Conservation (phyloP, 306 rosid genomes). For the Castanea sativa region DNA sequence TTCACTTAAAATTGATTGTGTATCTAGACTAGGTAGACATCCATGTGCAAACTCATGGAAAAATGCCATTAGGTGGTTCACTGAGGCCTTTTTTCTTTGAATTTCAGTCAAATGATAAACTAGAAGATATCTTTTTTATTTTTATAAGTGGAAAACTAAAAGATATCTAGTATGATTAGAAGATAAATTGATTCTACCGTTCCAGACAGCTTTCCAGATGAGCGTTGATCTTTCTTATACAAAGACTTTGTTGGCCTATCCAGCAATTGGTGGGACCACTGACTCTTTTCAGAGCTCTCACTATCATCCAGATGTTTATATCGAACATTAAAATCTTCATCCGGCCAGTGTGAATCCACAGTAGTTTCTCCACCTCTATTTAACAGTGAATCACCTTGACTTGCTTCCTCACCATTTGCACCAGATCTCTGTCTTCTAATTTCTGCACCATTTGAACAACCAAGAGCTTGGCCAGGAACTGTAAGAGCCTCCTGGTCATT, state of each 20-base stretch:
- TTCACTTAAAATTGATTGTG: not conserved
- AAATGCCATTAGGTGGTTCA: not conserved
- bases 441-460: conserved; percentile 29
- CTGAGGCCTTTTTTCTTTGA: not conserved
- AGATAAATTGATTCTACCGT: conserved; percentile 40
- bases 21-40: not conserved
- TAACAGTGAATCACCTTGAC: conserved; percentile 44
- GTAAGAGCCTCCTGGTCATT: conserved; percentile 32
- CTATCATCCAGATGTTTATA: conserved; percentile 41
- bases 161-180: not conserved
- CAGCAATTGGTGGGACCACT: conserved; percentile 49
- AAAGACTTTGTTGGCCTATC: conserved; percentile 40
- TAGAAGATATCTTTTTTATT: not conserved
- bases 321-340: conserved; percentile 38
- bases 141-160: not conserved
- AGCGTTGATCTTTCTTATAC: conserved; percentile 43
- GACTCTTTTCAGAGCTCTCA: conserved; percentile 34
- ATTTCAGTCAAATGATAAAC: not conserved
- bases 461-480: conserved; percentile 17
- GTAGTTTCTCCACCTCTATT: conserved; percentile 39
- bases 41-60: not conserved
- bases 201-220: conserved; percentile 43
- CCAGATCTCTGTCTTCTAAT: conserved; percentile 47
- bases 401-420: conserved; percentile 37
- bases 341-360: conserved; percentile 56